Conservation (phyloP, 805 yeast species). For the Schizosaccharomyces lindneri region DNA sequence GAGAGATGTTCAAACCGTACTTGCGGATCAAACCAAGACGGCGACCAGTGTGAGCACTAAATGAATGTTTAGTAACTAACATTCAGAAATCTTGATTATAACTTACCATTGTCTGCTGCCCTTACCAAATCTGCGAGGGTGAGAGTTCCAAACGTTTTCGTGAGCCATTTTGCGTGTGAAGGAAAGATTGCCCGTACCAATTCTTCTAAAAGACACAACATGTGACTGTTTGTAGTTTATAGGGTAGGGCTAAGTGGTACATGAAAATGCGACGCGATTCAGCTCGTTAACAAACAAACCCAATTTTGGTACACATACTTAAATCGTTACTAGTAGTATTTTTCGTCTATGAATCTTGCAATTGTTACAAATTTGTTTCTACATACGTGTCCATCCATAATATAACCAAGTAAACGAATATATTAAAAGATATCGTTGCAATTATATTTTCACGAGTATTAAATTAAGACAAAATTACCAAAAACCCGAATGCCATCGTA, state of each 20-base stretch:
- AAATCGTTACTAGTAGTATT: too few relatives aligned
- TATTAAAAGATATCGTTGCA: too few relatives aligned
- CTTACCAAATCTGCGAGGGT: constrained; percentile 99
- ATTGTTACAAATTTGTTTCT: too few relatives aligned
- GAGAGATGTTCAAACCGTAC: constrained; percentile 97
- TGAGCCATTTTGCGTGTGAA: constrained; percentile 1
- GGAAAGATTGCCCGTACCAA: neutral
- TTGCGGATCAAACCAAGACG: constrained; percentile 91
- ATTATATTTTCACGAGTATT: too few relatives aligned
- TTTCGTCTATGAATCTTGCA: too few relatives aligned
- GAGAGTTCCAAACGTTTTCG: constrained; percentile 90
- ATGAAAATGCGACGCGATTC: neutral
- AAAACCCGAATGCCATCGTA: neutral
- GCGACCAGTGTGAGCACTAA: constrained; percentile 46
- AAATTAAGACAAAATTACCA: too few relatives aligned
- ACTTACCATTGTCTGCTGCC: constrained; percentile 88
- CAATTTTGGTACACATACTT: too few relatives aligned
- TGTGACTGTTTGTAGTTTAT: neutral
- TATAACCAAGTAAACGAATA: too few relatives aligned
- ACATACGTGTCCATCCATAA: too few relatives aligned
- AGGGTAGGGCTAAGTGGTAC: neutral
- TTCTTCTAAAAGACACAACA: neutral
- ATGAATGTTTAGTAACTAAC: constrained; percentile 17
- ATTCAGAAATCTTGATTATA: neutral
- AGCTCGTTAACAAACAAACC: neutral